These are phyloP conservation scores for Xanthoconium separans DNA, from an alignment of 1,284 basidiomycete species.

Conservation along the genomic window DNA sequence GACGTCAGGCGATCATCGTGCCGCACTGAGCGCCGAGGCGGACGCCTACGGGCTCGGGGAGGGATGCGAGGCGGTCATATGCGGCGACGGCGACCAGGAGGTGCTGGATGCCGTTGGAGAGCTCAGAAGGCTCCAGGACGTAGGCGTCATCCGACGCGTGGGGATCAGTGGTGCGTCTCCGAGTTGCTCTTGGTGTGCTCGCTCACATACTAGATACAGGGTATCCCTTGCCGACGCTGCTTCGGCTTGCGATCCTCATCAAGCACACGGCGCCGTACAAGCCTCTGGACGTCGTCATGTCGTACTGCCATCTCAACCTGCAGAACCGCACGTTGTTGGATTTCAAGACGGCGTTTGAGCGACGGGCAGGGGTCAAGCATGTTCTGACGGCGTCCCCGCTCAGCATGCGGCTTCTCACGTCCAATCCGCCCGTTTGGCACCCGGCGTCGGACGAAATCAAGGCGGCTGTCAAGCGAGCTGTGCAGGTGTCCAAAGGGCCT, in stretches of 20 bases:
- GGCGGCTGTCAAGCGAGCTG: slow-evolving; percentile 36
- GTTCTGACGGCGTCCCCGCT: slow-evolving; percentile 88
- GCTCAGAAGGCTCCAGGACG: slow-evolving; percentile 73
- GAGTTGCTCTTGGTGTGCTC: too few species aligned
- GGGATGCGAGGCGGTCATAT: slow-evolving; percentile 58
- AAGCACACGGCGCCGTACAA: slow-evolving; percentile 59
- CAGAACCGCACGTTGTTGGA: slow-evolving; percentile 70
- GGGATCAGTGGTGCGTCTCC: slow-evolving; percentile 75
- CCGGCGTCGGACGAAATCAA: slow-evolving; percentile 65
- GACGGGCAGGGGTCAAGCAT: slow-evolving; percentile 65
- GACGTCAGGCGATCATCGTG: slow-evolving; percentile 52
- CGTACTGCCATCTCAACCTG: slow-evolving; percentile 86
- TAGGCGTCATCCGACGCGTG: slow-evolving; percentile 77
- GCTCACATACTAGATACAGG: slow-evolving; percentile 38
- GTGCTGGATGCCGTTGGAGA: slow-evolving; percentile 75
- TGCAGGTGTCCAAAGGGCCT: slow-evolving; percentile 16
- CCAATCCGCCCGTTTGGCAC: slow-evolving; percentile 78
- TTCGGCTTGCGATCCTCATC: slow-evolving; percentile 81
- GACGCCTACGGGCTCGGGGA: slow-evolving; percentile 60
- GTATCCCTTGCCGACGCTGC: slow-evolving; percentile 86
- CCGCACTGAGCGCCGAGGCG: slow-evolving; percentile 53
- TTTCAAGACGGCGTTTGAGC: slow-evolving; percentile 61
- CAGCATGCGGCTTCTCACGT: slow-evolving; percentile 87
- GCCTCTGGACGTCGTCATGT: slow-evolving; percentile 79
- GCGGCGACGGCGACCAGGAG: slow-evolving; percentile 78